Conservation (phyloP, 768 basidiomycete genomes). For the Myochromella boudieri region DNA sequence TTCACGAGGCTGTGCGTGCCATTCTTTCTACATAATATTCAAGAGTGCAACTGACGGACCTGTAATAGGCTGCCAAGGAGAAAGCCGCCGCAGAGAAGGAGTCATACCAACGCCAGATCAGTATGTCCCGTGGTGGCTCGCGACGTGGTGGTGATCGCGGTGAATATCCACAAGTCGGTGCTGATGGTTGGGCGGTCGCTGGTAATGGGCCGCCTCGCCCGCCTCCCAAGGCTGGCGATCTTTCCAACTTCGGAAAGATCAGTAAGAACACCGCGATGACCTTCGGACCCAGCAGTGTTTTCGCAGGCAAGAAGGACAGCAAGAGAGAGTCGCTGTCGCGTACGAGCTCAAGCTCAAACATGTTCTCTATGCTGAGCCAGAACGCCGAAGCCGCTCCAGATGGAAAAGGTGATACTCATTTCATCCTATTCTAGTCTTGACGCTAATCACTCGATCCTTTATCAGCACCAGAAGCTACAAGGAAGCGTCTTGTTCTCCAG, state of each 20-base stretch:
- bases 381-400: conserved; percentile 57
- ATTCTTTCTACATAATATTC: not conserved
- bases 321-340: conserved; percentile 79
- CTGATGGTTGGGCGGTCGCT: conserved; percentile 89
- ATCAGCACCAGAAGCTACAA: conserved; percentile 50
- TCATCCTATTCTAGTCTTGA: not conserved
- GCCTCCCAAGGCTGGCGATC: conserved; percentile 78
- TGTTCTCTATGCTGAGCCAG: conserved; percentile 85
- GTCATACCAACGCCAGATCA: conserved; percentile 56
- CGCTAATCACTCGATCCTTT: conserved; percentile 45
- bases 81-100: conserved; percentile 66
- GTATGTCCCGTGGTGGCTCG: conserved; percentile 90
- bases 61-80: conserved; percentile 73
- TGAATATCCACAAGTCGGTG: conserved; percentile 54
- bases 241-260: conserved; percentile 89
- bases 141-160: conserved; percentile 78
- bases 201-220: conserved; percentile 51
- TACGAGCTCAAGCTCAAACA: conserved; percentile 77
- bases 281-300: conserved; percentile 86
- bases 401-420: conserved; percentile 46
- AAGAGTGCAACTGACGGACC: conserved; percentile 5
- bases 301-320: conserved; percentile 67
- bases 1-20: conserved; percentile 79
- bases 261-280: conserved; percentile 62
- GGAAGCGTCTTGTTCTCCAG: conserved; percentile 70